Base-by-base conservation (phyloP, 495 filamentous ascomycete genomes). In the Xylaria castorea region DNA sequence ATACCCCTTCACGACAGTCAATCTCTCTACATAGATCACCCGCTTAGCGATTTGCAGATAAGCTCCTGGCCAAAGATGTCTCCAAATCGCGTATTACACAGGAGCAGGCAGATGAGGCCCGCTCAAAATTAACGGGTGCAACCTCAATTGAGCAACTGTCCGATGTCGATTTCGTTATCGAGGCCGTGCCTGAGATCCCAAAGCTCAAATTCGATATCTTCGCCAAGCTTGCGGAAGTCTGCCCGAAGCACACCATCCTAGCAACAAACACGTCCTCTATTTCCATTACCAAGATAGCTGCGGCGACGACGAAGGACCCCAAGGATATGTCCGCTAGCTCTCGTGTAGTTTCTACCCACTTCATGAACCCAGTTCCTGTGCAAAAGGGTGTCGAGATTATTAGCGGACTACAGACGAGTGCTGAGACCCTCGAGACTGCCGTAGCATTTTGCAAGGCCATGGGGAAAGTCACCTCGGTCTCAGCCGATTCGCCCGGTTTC, bases 381-480 rank as follows among this genome's bases (percentile, higher is more conserved):
- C 97, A 98, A 79, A 97, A 97, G 82, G 96, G 96, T 60, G 96
- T 99, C 7, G 96, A 99, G 84, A 97, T 99, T 71, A 98, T 99
- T 76, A 88, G 91, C 30, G 97, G 94, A 27, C 85, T 99, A 53
- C 96, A 99, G 80, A 99, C 96, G 8, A 95, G 93, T 18, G 78
- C 89, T 73, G 86, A 88, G 55, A 98, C 97, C 0, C 82, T 97
- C 36, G 91, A 92, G 8, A 92, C 92, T 5, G 93, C 95, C n/a
- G 85, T 98, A 22, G 91, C 85, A 9, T 97, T 99, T 80, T 93
- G 96, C 78, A 88, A 91, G 81, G 87, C 89, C 63, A 97, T 99
- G 93, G 95, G 94, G 70, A 99, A 99, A 85, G 89, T 97, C 66
- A 85, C 95, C 8, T 94, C 94, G 2, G 86, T 92, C 46, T 96